Evolutionary conservation across 331 rosid genomes (phyloP).

Genomic region (Quercus lobata): DNA sequence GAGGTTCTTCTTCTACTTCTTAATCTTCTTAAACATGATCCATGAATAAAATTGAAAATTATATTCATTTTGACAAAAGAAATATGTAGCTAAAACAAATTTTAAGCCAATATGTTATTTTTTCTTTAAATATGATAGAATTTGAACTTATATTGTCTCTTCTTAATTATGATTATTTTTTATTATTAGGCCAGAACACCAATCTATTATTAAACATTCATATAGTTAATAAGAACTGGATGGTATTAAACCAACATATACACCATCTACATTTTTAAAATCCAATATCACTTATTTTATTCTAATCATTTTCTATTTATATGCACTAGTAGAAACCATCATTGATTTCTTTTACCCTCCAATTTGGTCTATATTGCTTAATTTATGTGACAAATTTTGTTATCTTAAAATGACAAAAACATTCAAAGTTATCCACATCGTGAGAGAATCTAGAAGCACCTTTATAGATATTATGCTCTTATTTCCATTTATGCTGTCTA

Average conservation of each 20-base stretch:
- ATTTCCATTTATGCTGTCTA: background rate
- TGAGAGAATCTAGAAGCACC: background rate
- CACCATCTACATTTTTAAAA: background rate
- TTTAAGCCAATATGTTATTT: background rate
- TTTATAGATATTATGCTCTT: background rate
- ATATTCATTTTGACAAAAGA: too few species aligned
- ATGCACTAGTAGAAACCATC: background rate
- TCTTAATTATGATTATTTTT: too few species aligned
- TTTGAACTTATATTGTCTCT: too few species aligned
- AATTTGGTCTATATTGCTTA: background rate
- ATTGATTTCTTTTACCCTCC: background rate
- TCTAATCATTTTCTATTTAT: background rate
- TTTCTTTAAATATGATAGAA: too few species aligned
- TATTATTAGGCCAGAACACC: fast-evolving
- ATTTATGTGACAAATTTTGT: background rate
- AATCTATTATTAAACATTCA: background rate
- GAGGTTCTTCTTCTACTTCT: slow-evolving; percentile 25
- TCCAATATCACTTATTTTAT: background rate
- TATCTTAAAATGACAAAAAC: background rate
- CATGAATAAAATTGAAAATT: too few species aligned
- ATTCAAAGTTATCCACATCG: background rate
- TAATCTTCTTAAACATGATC: too few species aligned
- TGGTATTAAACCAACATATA: background rate
- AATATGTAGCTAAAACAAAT: background rate
- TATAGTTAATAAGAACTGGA: background rate